Percentiles rank a stretch among this genome's conserved stretches.
Conservation (phyloP, 169 alveolate genomes). For the Plasmodium reichenowi region DNA sequence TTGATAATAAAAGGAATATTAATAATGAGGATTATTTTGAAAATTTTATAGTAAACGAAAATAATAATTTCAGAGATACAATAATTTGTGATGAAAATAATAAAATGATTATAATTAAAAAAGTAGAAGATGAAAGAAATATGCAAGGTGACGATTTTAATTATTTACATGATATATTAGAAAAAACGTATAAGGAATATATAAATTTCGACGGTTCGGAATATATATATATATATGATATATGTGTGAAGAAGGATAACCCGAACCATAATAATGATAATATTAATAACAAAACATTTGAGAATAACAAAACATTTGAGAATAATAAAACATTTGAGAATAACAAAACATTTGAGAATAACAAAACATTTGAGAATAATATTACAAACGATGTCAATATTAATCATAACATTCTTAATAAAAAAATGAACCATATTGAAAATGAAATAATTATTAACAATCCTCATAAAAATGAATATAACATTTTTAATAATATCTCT, state of each 20-base stretch:
- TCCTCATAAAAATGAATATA: not conserved
- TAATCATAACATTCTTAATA: too few relatives aligned
- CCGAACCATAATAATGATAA: not conserved
- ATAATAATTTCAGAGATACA: not conserved
- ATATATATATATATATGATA: conserved; percentile 46
- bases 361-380: too few relatives aligned
- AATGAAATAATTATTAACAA: too few relatives aligned
- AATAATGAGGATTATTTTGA: too few relatives aligned
- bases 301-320: too few relatives aligned
- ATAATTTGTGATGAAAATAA: not conserved
- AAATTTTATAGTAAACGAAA: not conserved
- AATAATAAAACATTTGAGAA: too few relatives aligned
- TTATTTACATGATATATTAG: conserved; percentile 33
- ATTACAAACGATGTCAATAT: too few relatives aligned
- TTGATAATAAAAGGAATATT: too few relatives aligned
- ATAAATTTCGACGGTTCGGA: conserved; percentile 46
- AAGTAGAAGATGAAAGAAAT: not conserved
- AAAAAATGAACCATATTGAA: too few relatives aligned
- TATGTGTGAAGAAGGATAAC: conserved; percentile 12
- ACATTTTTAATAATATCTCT: conserved; percentile 30
- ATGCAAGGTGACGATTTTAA: conserved; percentile 11
- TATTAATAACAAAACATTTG: too few relatives aligned
- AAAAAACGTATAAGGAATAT: conserved; percentile 34
- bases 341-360: too few relatives aligned
- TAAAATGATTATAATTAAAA: conserved; percentile 28